Evolutionary conservation across 257 asterid genomes (phyloP).

Genomic region (Jacaranda copaia): DNA sequence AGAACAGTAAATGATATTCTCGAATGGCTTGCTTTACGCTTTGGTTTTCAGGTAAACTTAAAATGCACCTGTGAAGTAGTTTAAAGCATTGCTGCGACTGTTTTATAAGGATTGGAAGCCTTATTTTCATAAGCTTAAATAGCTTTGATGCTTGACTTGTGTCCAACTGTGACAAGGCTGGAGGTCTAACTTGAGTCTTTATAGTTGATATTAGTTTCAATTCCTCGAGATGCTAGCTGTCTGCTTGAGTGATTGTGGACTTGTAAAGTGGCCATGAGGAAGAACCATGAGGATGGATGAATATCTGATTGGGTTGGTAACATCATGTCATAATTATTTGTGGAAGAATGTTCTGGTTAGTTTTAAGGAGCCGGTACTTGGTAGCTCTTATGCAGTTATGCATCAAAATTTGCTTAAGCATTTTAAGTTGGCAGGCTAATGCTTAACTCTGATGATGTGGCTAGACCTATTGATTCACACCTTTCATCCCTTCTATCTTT

Average conservation of each 20-base stretch:
- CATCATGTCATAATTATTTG: background rate
- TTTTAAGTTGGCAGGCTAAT: slow-evolving; percentile 1
- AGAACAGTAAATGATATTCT: slow-evolving; percentile 76
- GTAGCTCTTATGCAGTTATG: background rate
- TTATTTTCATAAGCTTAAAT: slow-evolving; percentile 16
- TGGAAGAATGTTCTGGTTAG: background rate
- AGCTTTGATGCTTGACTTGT: background rate
- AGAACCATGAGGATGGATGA: too few relatives aligned
- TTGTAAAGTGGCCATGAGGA: background rate
- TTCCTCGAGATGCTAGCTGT: background rate
- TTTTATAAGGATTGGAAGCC: slow-evolving; percentile 6
- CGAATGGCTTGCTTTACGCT: slow-evolving; percentile 92
- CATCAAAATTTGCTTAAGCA: slow-evolving; percentile 19
- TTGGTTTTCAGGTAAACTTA: slow-evolving; percentile 91
- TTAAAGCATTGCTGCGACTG: slow-evolving; percentile 9
- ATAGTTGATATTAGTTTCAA: background rate
- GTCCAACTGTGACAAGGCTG: background rate
- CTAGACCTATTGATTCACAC: background rate
- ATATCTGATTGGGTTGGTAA: background rate
- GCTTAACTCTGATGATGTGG: background rate
- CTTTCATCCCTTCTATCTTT: background rate
- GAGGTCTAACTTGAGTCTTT: slow-evolving; percentile 4
- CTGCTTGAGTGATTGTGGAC: background rate
- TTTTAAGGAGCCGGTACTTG: background rate
- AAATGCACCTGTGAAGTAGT: background rate